Percentiles rank a stretch among this genome's conserved stretches.
Conservation (phyloP, 208 protist species). For the Endotrypanum monterogeii region DNA sequence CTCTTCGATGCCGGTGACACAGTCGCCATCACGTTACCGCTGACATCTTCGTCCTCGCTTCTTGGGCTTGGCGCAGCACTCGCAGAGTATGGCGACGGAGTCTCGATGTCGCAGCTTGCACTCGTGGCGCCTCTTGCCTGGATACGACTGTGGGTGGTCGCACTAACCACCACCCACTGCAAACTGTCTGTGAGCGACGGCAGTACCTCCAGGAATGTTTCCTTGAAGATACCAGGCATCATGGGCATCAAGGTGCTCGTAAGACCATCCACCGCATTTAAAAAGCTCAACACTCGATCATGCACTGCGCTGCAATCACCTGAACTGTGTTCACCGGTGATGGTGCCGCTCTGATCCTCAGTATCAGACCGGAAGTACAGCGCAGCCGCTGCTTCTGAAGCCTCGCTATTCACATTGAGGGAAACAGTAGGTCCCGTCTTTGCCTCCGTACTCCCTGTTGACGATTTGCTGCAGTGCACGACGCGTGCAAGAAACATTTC, state of each 20-base stretch:
- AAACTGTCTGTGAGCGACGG: slow-evolving; percentile 73
- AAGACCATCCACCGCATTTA: slow-evolving; percentile 79
- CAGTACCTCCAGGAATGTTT: slow-evolving; percentile 72
- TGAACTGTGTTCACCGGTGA: neutral
- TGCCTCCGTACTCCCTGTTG: too few relatives aligned
- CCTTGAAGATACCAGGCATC: slow-evolving; percentile 64
- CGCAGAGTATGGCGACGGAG: neutral
- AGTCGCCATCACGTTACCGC: neutral
- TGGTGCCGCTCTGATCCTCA: neutral
- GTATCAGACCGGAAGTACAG: slow-evolving; percentile 16
- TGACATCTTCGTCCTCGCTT: slow-evolving; percentile 4
- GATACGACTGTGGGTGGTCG: slow-evolving; percentile 27
- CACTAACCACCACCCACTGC: slow-evolving; percentile 73
- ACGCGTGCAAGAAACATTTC: slow-evolving; percentile 21
- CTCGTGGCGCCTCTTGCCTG: neutral
- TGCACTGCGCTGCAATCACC: slow-evolving; percentile 4
- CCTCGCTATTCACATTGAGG: neutral
- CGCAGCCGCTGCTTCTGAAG: slow-evolving; percentile 10
- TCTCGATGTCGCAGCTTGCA: neutral
- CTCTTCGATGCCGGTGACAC: neutral
- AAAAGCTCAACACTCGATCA: slow-evolving; percentile 60
- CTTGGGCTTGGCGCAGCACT: neutral
- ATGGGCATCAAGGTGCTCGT: slow-evolving; percentile 69
- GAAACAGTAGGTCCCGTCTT: neutral
- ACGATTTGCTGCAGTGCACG: slow-evolving; percentile 6